Conservation (phyloP, 768 basidiomycete species). For the Calocera cornea region DNA sequence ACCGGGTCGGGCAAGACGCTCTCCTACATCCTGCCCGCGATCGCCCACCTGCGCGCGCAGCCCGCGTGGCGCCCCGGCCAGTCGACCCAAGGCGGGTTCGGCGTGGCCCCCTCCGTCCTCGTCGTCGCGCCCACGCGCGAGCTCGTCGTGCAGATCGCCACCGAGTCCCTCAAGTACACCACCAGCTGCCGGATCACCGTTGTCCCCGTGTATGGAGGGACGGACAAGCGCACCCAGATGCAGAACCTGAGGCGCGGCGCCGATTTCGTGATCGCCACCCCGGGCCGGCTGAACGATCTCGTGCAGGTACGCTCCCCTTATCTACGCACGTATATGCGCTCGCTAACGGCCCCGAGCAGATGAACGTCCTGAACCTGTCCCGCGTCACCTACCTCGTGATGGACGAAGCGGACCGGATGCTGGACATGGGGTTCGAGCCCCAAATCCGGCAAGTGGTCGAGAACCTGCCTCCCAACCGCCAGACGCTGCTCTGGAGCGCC, state of each 20-base stretch:
- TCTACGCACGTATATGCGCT: slow-evolving; percentile 13
- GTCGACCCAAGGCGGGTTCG: neutral
- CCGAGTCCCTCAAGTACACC: slow-evolving; percentile 19
- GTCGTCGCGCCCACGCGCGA: slow-evolving; percentile 35
- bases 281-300: slow-evolving; percentile 35
- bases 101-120: neutral
- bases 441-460: slow-evolving; percentile 17
- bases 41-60: neutral
- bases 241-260: slow-evolving; percentile 85
- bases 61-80: neutral
- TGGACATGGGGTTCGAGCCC: slow-evolving; percentile 38
- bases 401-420: slow-evolving; percentile 37
- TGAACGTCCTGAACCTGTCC: slow-evolving; percentile 29
- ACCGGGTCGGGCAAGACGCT: slow-evolving; percentile 37
- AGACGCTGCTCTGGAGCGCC: slow-evolving; percentile 31
- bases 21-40: slow-evolving; percentile 31
- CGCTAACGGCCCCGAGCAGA: slow-evolving; percentile 25
- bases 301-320: slow-evolving; percentile 2
- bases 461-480: slow-evolving; percentile 31
- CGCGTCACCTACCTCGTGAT: slow-evolving; percentile 33
- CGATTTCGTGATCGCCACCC: slow-evolving; percentile 42
- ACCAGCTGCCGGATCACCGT: slow-evolving; percentile 5
- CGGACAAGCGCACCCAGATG: slow-evolving; percentile 32
- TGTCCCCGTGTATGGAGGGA: neutral
- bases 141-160: slow-evolving; percentile 32